Percentiles rank a stretch among this genome's conserved stretches.
Conservation (phyloP, 2,329 filamentous ascomycete species). For the Onygenales sp. region DNA sequence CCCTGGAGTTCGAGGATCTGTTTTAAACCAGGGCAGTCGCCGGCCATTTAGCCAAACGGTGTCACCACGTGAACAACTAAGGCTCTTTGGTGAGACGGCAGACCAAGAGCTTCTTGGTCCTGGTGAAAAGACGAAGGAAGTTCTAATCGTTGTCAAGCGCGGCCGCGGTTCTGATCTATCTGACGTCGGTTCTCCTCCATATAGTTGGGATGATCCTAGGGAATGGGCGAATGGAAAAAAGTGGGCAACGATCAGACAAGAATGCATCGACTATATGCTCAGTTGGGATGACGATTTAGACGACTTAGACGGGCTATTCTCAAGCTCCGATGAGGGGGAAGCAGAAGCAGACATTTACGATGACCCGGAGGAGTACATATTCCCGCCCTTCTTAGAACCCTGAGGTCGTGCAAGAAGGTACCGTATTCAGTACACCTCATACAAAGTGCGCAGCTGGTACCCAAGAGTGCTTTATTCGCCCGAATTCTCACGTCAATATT, state of each 20-base stretch:
- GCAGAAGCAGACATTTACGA: background rate
- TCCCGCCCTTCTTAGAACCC: background rate
- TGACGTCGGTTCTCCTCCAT: background rate
- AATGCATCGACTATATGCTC: background rate
- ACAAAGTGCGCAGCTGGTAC: too few species aligned
- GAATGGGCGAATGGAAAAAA: background rate
- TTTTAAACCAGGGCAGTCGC: background rate
- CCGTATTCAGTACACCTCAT: too few species aligned
- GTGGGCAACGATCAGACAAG: background rate
- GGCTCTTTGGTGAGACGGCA: conserved; percentile 4
- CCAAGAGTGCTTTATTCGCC: too few species aligned
- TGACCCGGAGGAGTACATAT: background rate
- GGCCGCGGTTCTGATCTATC: conserved; percentile 5
- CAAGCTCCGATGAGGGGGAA: background rate
- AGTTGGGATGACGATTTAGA: background rate
- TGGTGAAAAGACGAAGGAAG: conserved; percentile 3
- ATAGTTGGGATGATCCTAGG: background rate
- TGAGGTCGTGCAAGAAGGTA: too few species aligned
- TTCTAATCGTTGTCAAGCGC: conserved; percentile 7
- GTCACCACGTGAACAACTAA: conserved; percentile 1
- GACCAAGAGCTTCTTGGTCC: background rate
- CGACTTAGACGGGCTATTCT: background rate
- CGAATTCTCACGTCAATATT: too few species aligned
- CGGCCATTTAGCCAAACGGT: conserved; percentile 3
- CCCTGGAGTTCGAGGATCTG: conserved; percentile 1